phyloP scores from a whole-genome alignment of 495 filamentous ascomycete species.

The Aspergillus sclerotioniger region DNA sequence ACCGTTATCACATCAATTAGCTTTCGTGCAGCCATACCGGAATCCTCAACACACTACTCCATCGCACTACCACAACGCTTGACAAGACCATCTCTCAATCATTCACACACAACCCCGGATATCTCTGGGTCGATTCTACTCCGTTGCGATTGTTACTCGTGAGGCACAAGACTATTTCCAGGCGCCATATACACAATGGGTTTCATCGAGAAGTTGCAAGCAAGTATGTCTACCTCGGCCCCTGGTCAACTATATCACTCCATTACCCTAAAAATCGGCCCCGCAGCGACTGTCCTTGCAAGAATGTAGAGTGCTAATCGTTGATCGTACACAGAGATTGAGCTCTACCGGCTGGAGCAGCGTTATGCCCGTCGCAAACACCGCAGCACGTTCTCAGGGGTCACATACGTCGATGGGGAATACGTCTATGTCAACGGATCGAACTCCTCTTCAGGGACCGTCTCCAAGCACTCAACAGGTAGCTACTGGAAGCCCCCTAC shows the following conservation, averaged over 20 bases:
- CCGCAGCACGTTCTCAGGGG: slow-evolving; percentile 82
- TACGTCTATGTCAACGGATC: slow-evolving; percentile 63
- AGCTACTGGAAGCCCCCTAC: slow-evolving; percentile 37
- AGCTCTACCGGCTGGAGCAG: slow-evolving; percentile 91
- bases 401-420: slow-evolving; percentile 88
- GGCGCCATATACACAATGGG: slow-evolving; percentile 42
- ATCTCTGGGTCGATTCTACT: neutral
- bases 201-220: slow-evolving; percentile 56
- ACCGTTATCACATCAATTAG: neutral
- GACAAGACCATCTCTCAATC: neutral
- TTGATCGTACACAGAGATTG: slow-evolving; percentile 53
- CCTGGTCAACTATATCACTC: neutral
- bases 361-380: slow-evolving; percentile 84
- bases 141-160: neutral
- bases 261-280: neutral
- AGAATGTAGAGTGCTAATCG: slow-evolving; percentile 12
- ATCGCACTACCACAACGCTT: neutral
- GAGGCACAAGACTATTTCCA: neutral
- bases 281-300: neutral
- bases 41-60: neutral
- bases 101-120: neutral
- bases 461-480: slow-evolving; percentile 45
- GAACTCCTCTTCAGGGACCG: slow-evolving; percentile 39
- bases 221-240: slow-evolving; percentile 37
- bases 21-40: neutral